Evolutionary conservation across 2,329 filamentous ascomycete genomes (phyloP), one percentile per base, ranked within the genome.

Genomic region (Trichoderma breve): DNA sequence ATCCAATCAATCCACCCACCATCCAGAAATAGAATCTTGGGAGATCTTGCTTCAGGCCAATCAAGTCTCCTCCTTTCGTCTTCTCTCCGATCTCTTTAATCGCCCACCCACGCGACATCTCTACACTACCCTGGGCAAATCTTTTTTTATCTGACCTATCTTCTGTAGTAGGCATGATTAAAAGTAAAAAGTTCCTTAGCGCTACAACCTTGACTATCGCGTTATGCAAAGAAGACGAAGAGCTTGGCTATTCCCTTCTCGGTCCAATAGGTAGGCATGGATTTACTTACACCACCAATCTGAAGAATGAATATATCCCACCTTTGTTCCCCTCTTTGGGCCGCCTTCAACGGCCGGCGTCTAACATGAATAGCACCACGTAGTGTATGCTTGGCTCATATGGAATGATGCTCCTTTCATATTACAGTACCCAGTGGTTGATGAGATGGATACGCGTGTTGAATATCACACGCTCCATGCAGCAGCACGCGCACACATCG

Each of bases 331-430:
- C 67, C 69, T 34, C 60, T 26, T 58, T 64, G 39, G 72, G 72
- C 65, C 72, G 69, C 69, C 18, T 6, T 57, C 47, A n/a, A 51
- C 51, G 72, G 72, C 72, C 72, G 72, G 72, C 71, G 71, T 69
- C 58, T 69, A 68, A 36, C 14, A 53, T 26, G 34, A 28, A 47
- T 32, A 69, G 66, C 15, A 64, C 30, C 24, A n/a, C 55, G n/a
- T 24, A 24, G 24, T 24, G 24, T 34, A 21, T 34, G 24, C 34
- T 51, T 24, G 36, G 36, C 21, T 24, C 32, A 24, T 7, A 43
- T 21, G 9, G 24, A 12, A 30, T 28, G 8, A 18, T 55, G 43
- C 39, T 55, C 63, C 28, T 53, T 32, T 24, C 28, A 65, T 55
- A 47, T 24, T 36, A 34, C 30, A 12, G 4, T 15, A 26, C 5